phyloP scores from a whole-genome alignment of 345 rosid genomes.

The Populus deltoides region DNA sequence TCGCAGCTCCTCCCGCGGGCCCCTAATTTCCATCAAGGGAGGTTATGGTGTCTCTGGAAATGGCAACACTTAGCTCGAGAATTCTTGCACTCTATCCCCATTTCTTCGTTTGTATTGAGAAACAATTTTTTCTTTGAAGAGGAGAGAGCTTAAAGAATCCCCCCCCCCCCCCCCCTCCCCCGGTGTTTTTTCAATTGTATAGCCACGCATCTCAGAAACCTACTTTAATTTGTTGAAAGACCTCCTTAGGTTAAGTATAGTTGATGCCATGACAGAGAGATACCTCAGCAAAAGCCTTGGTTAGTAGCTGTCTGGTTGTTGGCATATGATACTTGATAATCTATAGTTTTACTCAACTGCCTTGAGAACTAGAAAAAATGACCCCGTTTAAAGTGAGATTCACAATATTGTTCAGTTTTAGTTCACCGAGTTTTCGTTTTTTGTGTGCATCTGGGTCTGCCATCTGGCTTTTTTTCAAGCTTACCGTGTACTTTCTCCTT shows the following conservation, averaged over 20 bases:
- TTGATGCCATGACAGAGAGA: slow-evolving; percentile 14
- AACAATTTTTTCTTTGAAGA: slow-evolving; percentile 4
- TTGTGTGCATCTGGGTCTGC: not conserved
- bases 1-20: slow-evolving; percentile 39
- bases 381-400: not conserved
- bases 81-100: slow-evolving; percentile 18
- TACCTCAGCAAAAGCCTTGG: not conserved
- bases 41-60: slow-evolving; percentile 41
- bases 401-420: not conserved
- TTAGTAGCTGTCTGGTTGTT: not conserved
- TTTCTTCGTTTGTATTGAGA: slow-evolving; percentile 26
- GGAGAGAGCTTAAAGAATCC: slow-evolving; percentile 3
- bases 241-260: slow-evolving; percentile 8
- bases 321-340: slow-evolving; percentile 9
- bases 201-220: slow-evolving; percentile 27
- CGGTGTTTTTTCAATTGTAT: slow-evolving; percentile 23
- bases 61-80: slow-evolving; percentile 27
- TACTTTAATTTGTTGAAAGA: slow-evolving; percentile 11
- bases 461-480: not conserved
- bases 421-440: not conserved
- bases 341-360: not conserved
- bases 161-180: not conserved
- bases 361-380: not conserved
- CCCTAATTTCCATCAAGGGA: slow-evolving; percentile 62
- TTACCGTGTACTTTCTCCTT: not conserved